phyloP scores from a whole-genome alignment of 805 yeast species.

The Candida sanyiensis region DNA sequence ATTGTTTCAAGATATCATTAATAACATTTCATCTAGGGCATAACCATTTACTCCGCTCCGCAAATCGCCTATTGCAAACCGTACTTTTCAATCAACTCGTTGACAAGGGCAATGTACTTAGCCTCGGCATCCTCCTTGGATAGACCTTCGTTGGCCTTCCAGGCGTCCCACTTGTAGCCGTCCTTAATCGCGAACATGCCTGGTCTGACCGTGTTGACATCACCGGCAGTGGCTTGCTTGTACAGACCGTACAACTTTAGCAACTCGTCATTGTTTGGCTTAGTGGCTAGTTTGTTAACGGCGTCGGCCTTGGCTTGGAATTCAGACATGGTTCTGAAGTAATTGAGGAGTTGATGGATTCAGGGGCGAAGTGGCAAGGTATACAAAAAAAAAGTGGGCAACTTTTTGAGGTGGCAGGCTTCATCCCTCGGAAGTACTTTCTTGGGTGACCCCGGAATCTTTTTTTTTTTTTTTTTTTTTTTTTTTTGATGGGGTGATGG shows the following conservation, averaged over 20 bases:
- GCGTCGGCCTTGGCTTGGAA: constrained; percentile 49
- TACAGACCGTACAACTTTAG: constrained; percentile 82
- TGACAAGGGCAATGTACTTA: constrained; percentile 61
- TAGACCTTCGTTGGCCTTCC: constrained; percentile 84
- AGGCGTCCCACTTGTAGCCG: constrained; percentile 96
- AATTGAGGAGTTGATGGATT: background rate
- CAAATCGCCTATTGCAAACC: constrained; percentile 25
- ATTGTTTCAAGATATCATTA: too few species aligned
- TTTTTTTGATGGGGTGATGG: too few species aligned
- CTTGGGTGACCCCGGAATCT: too few species aligned
- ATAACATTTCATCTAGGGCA: too few species aligned
- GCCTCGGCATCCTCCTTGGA: constrained; percentile 87
- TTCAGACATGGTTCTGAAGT: constrained; percentile 7
- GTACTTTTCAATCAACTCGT: constrained; percentile 53
- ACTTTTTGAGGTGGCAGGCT: too few species aligned
- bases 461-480: too few species aligned
- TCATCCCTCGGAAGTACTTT: too few species aligned
- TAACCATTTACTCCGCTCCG: too few species aligned
- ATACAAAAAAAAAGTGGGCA: background rate
- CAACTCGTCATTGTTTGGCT: constrained; percentile 84
- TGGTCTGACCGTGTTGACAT: constrained; percentile 82
- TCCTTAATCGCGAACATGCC: constrained; percentile 91
- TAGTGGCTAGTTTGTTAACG: constrained; percentile 66
- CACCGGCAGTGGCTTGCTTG: constrained; percentile 98
- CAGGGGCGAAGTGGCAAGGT: background rate